Percentiles rank a stretch among this genome's conserved stretches.
Evolutionary conservation across 2,329 filamentous ascomycete species (phyloP).

Genomic region (Microthyrium microscopicum): DNA sequence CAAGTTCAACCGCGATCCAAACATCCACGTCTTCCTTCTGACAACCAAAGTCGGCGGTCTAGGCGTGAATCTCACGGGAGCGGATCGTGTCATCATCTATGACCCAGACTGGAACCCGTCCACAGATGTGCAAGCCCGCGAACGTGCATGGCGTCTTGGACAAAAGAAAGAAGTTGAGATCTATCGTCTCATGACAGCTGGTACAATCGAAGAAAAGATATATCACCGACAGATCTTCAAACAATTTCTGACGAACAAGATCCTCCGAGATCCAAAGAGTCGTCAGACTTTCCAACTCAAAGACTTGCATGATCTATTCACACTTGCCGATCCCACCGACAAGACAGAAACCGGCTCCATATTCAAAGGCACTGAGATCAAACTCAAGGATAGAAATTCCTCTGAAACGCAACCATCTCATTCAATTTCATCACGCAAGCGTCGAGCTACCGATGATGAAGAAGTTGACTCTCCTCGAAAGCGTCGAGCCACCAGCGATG

Average conservation of each 20-base stretch:
- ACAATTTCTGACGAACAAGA: conserved; percentile 92
- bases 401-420: conserved; percentile 14
- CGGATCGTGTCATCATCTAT: conserved; percentile 92
- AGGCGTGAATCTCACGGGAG: conserved; percentile 86
- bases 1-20: conserved; percentile 68
- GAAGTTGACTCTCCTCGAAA: conserved; percentile 10
- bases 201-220: conserved; percentile 98
- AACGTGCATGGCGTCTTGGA: conserved; percentile 87
- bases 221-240: conserved; percentile 98
- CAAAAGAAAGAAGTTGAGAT: conserved; percentile 93
- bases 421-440: conserved; percentile 14
- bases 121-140: conserved; percentile 85
- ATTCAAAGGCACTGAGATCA: conserved; percentile 75
- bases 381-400: conserved; percentile 31
- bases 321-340: conserved; percentile 48
- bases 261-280: conserved; percentile 85
- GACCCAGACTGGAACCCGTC: conserved; percentile 99
- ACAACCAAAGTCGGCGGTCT: conserved; percentile 92
- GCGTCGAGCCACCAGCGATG: conserved; percentile 27
- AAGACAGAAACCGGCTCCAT: conserved; percentile 71
- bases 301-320: conserved; percentile 86
- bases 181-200: conserved; percentile 93
- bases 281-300: conserved; percentile 78
- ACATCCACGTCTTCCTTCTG: conserved; percentile 75
- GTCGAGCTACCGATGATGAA: conserved; percentile 15